phyloP scores from a whole-genome alignment of 1,284 basidiomycete species.

The Ustilago bromivora region DNA sequence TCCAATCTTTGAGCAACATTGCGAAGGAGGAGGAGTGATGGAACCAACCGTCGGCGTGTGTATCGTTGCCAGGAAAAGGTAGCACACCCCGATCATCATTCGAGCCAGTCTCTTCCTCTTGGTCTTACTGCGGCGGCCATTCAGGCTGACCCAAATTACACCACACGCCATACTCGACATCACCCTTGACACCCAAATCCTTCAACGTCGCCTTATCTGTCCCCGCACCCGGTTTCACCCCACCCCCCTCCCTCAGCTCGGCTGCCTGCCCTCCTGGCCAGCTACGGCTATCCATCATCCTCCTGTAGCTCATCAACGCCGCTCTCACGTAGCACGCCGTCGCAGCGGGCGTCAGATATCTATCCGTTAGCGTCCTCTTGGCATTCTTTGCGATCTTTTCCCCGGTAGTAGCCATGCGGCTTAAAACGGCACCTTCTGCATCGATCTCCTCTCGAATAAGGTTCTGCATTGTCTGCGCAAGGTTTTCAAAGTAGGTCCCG shows the following conservation, averaged over 20 bases:
- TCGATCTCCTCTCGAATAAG: slow-evolving; percentile 23
- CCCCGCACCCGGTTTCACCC: slow-evolving; percentile 46
- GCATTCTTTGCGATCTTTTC: slow-evolving; percentile 30
- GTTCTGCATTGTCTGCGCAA: slow-evolving; percentile 18
- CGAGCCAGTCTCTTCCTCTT: not conserved
- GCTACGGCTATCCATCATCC: slow-evolving; percentile 12
- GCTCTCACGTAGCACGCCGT: slow-evolving; percentile 52
- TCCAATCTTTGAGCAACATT: not conserved
- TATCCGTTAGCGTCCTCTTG: slow-evolving; percentile 39
- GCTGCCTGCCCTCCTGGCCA: slow-evolving; percentile 29
- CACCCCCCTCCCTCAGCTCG: slow-evolving; percentile 18
- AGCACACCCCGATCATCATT: not conserved
- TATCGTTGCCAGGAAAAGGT: not conserved
- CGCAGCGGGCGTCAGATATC: slow-evolving; percentile 51
- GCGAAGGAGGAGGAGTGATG: not conserved
- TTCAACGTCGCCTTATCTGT: slow-evolving; percentile 45
- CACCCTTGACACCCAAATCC: slow-evolving; percentile 42
- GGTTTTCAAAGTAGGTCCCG: slow-evolving; percentile 23
- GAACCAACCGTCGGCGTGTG: not conserved
- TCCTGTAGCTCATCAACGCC: slow-evolving; percentile 38
- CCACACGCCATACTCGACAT: slow-evolving; percentile 58
- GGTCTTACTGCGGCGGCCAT: slow-evolving; percentile 42
- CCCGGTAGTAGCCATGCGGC: not conserved
- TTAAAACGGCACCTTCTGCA: not conserved
- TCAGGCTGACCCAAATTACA: slow-evolving; percentile 46